A percentile compares a stretch with the other conserved stretches of the same genome.
Evolutionary conservation across 164 flowering plant genomes (phyloP).

Genomic region (Vitis rotundifolia): DNA sequence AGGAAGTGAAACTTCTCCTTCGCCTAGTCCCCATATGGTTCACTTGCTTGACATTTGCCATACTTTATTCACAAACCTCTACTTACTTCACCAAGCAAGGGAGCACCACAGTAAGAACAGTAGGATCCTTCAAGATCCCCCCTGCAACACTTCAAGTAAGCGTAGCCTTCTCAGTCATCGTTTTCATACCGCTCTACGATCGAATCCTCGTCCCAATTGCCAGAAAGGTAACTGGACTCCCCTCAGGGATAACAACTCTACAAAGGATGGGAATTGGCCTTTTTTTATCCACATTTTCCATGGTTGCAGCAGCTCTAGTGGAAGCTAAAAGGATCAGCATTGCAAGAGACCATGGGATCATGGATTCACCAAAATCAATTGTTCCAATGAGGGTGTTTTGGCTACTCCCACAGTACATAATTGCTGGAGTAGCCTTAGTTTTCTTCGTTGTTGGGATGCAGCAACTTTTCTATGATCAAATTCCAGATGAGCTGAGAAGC

Average conservation of each 20-base stretch:
- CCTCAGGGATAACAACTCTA: neutral
- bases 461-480: conserved; percentile 29
- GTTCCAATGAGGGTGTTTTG: conserved; percentile 17
- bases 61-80: too few relatives aligned
- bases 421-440: conserved; percentile 19
- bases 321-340: conserved; percentile 3
- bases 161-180: too few relatives aligned
- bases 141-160: too few relatives aligned
- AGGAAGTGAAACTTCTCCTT: conserved; percentile 29
- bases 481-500: conserved; percentile 24
- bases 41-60: conserved; percentile 6
- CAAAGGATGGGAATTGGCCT: conserved; percentile 7
- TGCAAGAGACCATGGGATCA: neutral
- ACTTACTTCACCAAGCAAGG: too few relatives aligned
- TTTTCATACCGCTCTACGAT: neutral
- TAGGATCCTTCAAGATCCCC: too few relatives aligned
- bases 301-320: conserved; percentile 3
- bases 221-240: neutral
- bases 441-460: conserved; percentile 27
- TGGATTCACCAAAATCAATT: neutral
- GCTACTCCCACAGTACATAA: conserved; percentile 21
- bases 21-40: conserved; percentile 27
- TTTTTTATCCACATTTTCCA: neutral
- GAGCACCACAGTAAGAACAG: too few relatives aligned
- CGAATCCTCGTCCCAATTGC: neutral